Conservation (phyloP, 768 basidiomycete genomes). For the Megacollybia marginata region DNA sequence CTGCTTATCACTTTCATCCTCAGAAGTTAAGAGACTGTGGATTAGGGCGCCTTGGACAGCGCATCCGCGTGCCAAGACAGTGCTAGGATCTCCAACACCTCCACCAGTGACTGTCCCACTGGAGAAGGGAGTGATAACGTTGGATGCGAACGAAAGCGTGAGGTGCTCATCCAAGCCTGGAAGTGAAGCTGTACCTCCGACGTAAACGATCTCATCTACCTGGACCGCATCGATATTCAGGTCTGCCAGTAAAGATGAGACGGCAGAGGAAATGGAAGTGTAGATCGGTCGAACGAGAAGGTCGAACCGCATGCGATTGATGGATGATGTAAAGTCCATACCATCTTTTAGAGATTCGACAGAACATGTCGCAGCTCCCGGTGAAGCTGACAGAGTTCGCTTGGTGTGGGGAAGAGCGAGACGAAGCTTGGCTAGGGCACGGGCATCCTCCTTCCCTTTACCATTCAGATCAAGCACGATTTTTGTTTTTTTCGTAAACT, state of each 20-base stretch:
- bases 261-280: slow-evolving; percentile 40
- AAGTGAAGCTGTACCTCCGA: slow-evolving; percentile 67
- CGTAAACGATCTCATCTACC: slow-evolving; percentile 75
- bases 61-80: slow-evolving; percentile 69
- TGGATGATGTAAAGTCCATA: slow-evolving; percentile 74
- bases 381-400: slow-evolving; percentile 80
- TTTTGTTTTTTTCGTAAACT: slow-evolving; percentile 96
- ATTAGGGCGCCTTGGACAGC: slow-evolving; percentile 68
- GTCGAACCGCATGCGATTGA: slow-evolving; percentile 58
- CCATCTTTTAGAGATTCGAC: slow-evolving; percentile 95
- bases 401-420: slow-evolving; percentile 94
- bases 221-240: slow-evolving; percentile 55
- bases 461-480: slow-evolving; percentile 59
- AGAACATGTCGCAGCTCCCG: slow-evolving; percentile 83
- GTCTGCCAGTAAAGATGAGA: slow-evolving; percentile 42
- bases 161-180: slow-evolving; percentile 67
- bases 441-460: slow-evolving; percentile 52
- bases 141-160: slow-evolving; percentile 43
- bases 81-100: slow-evolving; percentile 70
- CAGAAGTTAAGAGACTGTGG: slow-evolving; percentile 29
- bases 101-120: slow-evolving; percentile 64
- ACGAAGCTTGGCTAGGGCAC: slow-evolving; percentile 89
- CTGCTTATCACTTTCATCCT: slow-evolving; percentile 41
- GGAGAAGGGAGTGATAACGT: slow-evolving; percentile 58
- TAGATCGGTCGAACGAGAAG: slow-evolving; percentile 58